Conservation (phyloP, 1,284 basidiomycete genomes). For the Boletus semigastroideus region DNA sequence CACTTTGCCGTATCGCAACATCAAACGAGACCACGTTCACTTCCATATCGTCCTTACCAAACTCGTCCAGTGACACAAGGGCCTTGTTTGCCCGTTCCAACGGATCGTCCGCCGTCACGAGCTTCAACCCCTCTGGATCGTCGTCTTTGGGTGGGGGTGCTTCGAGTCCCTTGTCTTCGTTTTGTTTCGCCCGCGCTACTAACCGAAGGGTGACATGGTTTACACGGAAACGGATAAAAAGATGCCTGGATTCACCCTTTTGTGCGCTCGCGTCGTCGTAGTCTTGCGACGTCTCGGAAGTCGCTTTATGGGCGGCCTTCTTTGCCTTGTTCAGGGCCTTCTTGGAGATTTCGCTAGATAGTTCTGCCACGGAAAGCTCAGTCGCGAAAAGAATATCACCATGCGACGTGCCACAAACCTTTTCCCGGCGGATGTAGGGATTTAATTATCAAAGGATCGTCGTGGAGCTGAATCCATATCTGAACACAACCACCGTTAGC, state of each 20-base stretch:
- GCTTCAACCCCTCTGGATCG: slow-evolving; percentile 79
- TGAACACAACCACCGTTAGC: slow-evolving; percentile 32
- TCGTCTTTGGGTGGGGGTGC: slow-evolving; percentile 65
- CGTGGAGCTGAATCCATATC: slow-evolving; percentile 77
- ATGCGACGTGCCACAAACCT: not conserved
- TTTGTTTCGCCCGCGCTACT: slow-evolving; percentile 36
- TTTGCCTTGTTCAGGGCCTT: slow-evolving; percentile 91
- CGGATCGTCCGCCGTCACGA: slow-evolving; percentile 65
- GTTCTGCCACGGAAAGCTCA: slow-evolving; percentile 47
- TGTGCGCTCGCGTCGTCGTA: slow-evolving; percentile 40
- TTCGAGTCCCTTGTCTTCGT: slow-evolving; percentile 78
- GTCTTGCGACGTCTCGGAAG: slow-evolving; percentile 55
- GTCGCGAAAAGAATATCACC: slow-evolving; percentile 31
- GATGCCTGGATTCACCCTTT: slow-evolving; percentile 40
- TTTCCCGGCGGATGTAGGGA: slow-evolving; percentile 36
- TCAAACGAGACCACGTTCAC: slow-evolving; percentile 82
- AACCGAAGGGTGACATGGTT: slow-evolving; percentile 19
- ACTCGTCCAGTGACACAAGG: slow-evolving; percentile 63
- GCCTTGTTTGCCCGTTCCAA: slow-evolving; percentile 78
- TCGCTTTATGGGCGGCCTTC: slow-evolving; percentile 74
- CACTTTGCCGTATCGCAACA: slow-evolving; percentile 69
- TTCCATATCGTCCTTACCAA: slow-evolving; percentile 56
- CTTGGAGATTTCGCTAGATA: slow-evolving; percentile 52
- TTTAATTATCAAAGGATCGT: slow-evolving; percentile 66
- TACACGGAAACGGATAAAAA: slow-evolving; percentile 10